A percentile compares a stretch with the other conserved stretches of the same genome.
phyloP scores from a whole-genome alignment of 352 stramenopile genomes.

The Globisporangium alternatum region DNA sequence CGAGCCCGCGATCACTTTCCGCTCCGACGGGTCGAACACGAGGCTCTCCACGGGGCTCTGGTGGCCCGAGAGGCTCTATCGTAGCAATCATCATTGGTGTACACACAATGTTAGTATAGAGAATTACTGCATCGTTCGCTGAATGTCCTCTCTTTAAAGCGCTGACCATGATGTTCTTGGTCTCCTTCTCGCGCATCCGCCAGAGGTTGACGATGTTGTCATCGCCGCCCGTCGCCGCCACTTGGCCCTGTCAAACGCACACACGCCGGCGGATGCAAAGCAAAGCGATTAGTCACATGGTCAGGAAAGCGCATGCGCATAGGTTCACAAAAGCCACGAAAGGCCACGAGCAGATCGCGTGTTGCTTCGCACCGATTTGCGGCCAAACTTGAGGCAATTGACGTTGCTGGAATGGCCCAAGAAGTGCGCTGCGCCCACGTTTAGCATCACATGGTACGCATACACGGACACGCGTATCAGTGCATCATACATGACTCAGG shows the following conservation, averaged over 20 bases:
- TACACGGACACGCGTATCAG: background rate
- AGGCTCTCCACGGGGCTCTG: constrained; percentile 77
- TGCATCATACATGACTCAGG: background rate
- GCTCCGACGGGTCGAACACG: constrained; percentile 77
- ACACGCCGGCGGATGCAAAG: background rate
- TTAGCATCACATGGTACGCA: background rate
- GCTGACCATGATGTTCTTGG: constrained; percentile 84
- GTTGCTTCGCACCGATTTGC: constrained; percentile 55
- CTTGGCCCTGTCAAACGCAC: constrained; percentile 51
- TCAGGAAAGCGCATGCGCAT: background rate
- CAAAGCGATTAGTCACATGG: background rate
- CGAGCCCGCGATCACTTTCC: constrained; percentile 71
- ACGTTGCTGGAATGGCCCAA: constrained; percentile 77
- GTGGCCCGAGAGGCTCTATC: constrained; percentile 69
- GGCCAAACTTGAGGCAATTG: constrained; percentile 80
- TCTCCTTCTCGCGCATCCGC: constrained; percentile 83
- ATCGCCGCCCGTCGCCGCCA: constrained; percentile 70
- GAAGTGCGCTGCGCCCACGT: constrained; percentile 54
- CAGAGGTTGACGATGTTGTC: constrained; percentile 84
- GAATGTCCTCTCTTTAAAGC: background rate
- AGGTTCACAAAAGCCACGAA: background rate
- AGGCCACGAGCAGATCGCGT: background rate
- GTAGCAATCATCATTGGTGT: background rate
- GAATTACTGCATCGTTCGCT: background rate
- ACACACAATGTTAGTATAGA: background rate